These are phyloP conservation scores for Lonicera japonica DNA, from an alignment of 129 eudicot species.

Conservation along the genomic window DNA sequence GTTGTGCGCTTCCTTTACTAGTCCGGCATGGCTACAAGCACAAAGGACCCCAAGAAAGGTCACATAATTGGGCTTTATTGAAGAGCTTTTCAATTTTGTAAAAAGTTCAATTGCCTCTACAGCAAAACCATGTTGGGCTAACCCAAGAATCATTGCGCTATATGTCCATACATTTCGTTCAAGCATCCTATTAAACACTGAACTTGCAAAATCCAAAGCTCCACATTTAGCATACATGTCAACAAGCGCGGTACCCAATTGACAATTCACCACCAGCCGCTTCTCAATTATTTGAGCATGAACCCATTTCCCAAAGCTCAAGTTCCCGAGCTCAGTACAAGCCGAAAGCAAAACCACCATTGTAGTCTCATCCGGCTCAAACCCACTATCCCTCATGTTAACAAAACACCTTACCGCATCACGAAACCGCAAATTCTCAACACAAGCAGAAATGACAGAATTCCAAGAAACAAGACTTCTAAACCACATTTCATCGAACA, in stretches of 20 bases:
- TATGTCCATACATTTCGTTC: conserved; percentile 62
- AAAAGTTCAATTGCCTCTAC: conserved; percentile 38
- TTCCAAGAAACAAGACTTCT: conserved; percentile 74
- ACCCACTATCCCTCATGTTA: conserved; percentile 34
- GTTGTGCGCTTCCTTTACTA: conserved; percentile 47
- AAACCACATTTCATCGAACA: conserved; percentile 59
- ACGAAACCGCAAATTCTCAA: conserved; percentile 31
- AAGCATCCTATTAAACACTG: conserved; percentile 36
- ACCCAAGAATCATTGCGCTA: conserved; percentile 72
- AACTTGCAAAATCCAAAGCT: conserved; percentile 31
- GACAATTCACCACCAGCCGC: conserved; percentile 32
- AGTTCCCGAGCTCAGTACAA: conserved; percentile 56
- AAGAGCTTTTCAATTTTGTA: conserved; percentile 31
- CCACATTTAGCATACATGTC: conserved; percentile 80
- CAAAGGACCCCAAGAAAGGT: conserved; percentile 66
- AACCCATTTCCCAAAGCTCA: conserved; percentile 53
- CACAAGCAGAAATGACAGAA: conserved; percentile 43
- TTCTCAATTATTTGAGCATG: conserved; percentile 47
- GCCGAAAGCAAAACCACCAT: conserved; percentile 60
- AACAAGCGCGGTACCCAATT: conserved; percentile 61
- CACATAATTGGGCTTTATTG: conserved; percentile 51
- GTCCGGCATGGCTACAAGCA: conserved; percentile 76
- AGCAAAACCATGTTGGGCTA: conserved; percentile 65
- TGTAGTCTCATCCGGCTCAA: conserved; percentile 48
- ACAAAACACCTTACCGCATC: conserved; percentile 35